Percentiles rank a stretch among this genome's conserved stretches.
These are phyloP conservation scores for Penicillium hesseltinei DNA, from an alignment of 2,329 filamentous ascomycete species.

Conservation along the genomic window DNA sequence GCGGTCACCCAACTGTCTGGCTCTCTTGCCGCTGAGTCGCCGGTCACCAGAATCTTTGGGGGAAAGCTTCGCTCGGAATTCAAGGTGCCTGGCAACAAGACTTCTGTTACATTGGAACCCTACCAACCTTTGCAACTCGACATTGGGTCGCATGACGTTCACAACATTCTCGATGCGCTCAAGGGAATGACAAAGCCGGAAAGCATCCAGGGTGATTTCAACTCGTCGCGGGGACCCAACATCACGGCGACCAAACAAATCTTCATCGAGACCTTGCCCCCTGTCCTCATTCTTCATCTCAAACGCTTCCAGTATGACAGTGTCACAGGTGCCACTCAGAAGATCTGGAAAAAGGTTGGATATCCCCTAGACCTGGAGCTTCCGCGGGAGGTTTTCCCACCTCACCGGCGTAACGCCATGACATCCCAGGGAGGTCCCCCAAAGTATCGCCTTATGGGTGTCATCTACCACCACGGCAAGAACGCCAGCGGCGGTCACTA, in stretches of 20 bases:
- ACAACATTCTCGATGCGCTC: constrained; percentile 88
- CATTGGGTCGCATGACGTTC: constrained; percentile 81
- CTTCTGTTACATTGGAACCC: constrained; percentile 87
- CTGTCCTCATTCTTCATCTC: constrained; percentile 88
- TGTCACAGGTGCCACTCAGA: constrained; percentile 76
- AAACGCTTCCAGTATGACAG: constrained; percentile 97
- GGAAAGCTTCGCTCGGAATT: constrained; percentile 88
- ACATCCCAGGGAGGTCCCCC: constrained; percentile 68
- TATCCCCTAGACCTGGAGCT: constrained; percentile 95
- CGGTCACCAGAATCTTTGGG: constrained; percentile 91
- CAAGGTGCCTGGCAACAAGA: constrained; percentile 78
- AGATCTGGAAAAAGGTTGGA: constrained; percentile 97
- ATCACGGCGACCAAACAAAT: constrained; percentile 87
- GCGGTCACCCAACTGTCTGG: constrained; percentile 85
- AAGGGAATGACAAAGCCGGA: constrained; percentile 81
- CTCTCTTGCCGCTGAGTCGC: constrained; percentile 67
- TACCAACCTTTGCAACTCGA: constrained; percentile 94
- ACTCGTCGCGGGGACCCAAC: constrained; percentile 72
- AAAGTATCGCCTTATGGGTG: constrained; percentile 80
- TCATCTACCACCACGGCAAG: constrained; percentile 97
- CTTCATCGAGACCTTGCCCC: constrained; percentile 86
- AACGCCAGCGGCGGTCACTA: constrained; percentile 96
- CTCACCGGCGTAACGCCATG: constrained; percentile 66
- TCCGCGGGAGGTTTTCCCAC: constrained; percentile 82
- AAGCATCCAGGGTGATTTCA: constrained; percentile 79